These are phyloP conservation scores for Vitis amurensis DNA, from an alignment of 164 flowering plant species.

Conservation along the genomic window DNA sequence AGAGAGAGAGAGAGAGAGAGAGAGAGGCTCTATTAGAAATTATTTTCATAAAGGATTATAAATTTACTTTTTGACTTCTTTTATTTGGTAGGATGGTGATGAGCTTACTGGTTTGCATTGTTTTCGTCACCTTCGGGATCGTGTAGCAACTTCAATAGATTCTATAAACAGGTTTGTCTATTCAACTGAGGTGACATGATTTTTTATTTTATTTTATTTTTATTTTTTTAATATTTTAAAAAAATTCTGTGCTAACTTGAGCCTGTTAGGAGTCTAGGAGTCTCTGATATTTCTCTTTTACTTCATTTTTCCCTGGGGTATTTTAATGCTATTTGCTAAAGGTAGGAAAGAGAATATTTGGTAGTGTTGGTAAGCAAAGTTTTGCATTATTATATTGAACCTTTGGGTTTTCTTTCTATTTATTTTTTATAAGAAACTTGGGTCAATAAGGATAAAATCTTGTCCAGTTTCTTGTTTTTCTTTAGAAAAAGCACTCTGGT, in stretches of 20 bases:
- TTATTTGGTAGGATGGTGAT: conserved; percentile 71
- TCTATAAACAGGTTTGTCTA: conserved; percentile 74
- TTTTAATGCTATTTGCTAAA: not conserved
- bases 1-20: no score
- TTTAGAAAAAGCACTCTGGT: no score
- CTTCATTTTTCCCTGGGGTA: not conserved
- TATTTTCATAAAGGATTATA: no score
- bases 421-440: no score
- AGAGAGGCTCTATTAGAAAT: no score
- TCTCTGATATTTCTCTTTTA: not conserved
- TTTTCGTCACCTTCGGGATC: conserved; percentile 92
- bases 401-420: no score
- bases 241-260: not conserved
- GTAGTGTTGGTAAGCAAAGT: not conserved
- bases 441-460: no score
- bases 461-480: no score
- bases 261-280: not conserved
- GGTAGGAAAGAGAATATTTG: not conserved
- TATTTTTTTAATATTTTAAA: no score
- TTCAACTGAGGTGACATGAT: not conserved
- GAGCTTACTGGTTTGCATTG: conserved; percentile 94
- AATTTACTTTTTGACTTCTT: not conserved
- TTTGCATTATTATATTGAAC: not conserved
- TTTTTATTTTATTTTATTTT: not conserved
- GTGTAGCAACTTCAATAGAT: conserved; percentile 68